Percentiles rank a stretch among this genome's conserved stretches.
Evolutionary conservation across 2,329 filamentous ascomycete species (phyloP).

Genomic region (Ceratocystiopsis sp.): DNA sequence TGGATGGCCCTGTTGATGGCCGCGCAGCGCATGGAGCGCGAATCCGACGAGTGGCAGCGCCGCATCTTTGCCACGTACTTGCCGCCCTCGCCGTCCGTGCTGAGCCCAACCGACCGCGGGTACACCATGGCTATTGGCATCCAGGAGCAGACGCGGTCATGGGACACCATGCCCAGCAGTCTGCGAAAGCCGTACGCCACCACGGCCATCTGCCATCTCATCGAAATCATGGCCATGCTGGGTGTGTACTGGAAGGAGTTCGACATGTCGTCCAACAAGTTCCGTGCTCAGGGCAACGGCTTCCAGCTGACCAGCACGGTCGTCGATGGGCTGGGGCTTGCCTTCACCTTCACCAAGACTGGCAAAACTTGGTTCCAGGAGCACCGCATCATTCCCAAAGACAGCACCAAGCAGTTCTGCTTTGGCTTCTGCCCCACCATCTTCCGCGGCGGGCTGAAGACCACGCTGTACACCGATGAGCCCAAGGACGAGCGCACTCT

Average conservation of each 20-base stretch:
- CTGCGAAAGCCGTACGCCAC: slow-evolving; percentile 33
- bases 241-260: slow-evolving; percentile 44
- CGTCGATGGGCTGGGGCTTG: slow-evolving; percentile 31
- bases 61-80: not conserved
- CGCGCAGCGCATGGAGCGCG: slow-evolving; percentile 30
- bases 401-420: slow-evolving; percentile 35
- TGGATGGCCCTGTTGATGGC: slow-evolving; percentile 34
- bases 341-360: slow-evolving; percentile 35
- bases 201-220: slow-evolving; percentile 35
- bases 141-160: slow-evolving; percentile 27
- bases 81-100: too few relatives aligned
- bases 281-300: slow-evolving; percentile 38
- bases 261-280: slow-evolving; percentile 30
- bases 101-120: too few relatives aligned
- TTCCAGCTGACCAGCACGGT: slow-evolving; percentile 31
- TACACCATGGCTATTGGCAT: slow-evolving; percentile 29
- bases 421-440: slow-evolving; percentile 40
- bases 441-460: slow-evolving; percentile 23
- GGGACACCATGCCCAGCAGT: slow-evolving; percentile 33
- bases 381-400: slow-evolving; percentile 34
- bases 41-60: slow-evolving; percentile 29
- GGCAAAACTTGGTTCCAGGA: slow-evolving; percentile 29
- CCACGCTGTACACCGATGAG: slow-evolving; percentile 21
- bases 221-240: slow-evolving; percentile 36
- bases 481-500: slow-evolving; percentile 27